These are phyloP conservation scores for Calonectria naviculata DNA, from an alignment of 2,329 filamentous ascomycete genomes.

Conservation along the genomic window DNA sequence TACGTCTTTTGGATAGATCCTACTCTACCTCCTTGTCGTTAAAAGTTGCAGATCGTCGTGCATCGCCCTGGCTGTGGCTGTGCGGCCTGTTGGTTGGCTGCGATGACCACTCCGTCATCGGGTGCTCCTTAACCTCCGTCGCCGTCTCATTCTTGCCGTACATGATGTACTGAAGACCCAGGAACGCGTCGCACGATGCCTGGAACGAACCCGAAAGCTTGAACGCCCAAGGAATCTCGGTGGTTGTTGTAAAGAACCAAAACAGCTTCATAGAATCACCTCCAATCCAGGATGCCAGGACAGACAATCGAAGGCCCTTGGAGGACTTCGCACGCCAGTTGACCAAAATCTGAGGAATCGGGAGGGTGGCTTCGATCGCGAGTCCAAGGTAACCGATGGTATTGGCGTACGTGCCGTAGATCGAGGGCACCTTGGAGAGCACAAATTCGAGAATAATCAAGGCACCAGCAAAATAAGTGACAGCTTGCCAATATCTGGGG, in stretches of 20 bases:
- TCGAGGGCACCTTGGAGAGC: slow-evolving; percentile 64
- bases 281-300: slow-evolving; percentile 81
- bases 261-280: slow-evolving; percentile 91
- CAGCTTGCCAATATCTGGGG: slow-evolving; percentile 79
- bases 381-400: slow-evolving; percentile 81
- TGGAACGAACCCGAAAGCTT: slow-evolving; percentile 88
- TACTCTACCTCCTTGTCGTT: slow-evolving; percentile 47
- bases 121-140: slow-evolving; percentile 50
- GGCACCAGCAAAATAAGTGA: slow-evolving; percentile 73
- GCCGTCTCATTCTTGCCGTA: slow-evolving; percentile 66
- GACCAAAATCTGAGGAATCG: slow-evolving; percentile 80
- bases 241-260: slow-evolving; percentile 80
- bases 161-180: slow-evolving; percentile 80
- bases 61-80: slow-evolving; percentile 51
- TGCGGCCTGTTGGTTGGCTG: slow-evolving; percentile 32
- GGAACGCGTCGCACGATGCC: slow-evolving; percentile 78
- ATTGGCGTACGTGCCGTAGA: slow-evolving; percentile 75
- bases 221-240: slow-evolving; percentile 80
- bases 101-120: slow-evolving; percentile 48
- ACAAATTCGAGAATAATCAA: slow-evolving; percentile 75
- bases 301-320: slow-evolving; percentile 81
- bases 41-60: slow-evolving; percentile 51
- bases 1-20: slow-evolving; percentile 14
- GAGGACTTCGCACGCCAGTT: slow-evolving; percentile 77
- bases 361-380: slow-evolving; percentile 83